phyloP scores from a whole-genome alignment of 768 basidiomycete species.

The Russula dissimulans region DNA sequence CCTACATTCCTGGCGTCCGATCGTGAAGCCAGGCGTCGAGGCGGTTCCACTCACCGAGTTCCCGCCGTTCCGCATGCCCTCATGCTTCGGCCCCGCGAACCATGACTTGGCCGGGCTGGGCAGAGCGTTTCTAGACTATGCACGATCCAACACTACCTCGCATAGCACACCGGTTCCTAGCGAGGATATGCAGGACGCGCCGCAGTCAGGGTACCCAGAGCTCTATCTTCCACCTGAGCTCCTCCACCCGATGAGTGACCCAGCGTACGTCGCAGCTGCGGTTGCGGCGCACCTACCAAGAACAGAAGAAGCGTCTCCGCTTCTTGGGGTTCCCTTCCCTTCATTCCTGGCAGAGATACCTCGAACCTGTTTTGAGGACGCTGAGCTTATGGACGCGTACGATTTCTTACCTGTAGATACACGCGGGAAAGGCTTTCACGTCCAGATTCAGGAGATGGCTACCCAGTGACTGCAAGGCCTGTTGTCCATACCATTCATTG shows the following conservation, averaged over 20 bases:
- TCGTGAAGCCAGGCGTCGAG: background rate
- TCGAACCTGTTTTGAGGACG: no score
- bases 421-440: background rate
- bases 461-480: no score
- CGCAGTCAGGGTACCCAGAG: background rate
- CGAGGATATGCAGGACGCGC: background rate
- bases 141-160: background rate
- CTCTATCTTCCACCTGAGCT: slow-evolving; percentile 6
- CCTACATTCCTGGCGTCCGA: slow-evolving; percentile 1
- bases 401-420: background rate
- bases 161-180: background rate
- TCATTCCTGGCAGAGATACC: background rate
- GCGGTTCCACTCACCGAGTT: background rate
- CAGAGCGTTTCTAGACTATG: background rate
- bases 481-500: no score
- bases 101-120: background rate
- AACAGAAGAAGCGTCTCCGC: background rate
- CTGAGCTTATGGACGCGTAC: background rate
- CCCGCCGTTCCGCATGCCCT: background rate
- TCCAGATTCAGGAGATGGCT: background rate
- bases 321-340: background rate
- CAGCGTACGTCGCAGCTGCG: background rate
- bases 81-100: background rate
- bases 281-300: background rate
- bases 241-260: background rate